phyloP scores from a whole-genome alignment of 2,329 filamentous ascomycete species.

The Pseudonectria foliicola region DNA sequence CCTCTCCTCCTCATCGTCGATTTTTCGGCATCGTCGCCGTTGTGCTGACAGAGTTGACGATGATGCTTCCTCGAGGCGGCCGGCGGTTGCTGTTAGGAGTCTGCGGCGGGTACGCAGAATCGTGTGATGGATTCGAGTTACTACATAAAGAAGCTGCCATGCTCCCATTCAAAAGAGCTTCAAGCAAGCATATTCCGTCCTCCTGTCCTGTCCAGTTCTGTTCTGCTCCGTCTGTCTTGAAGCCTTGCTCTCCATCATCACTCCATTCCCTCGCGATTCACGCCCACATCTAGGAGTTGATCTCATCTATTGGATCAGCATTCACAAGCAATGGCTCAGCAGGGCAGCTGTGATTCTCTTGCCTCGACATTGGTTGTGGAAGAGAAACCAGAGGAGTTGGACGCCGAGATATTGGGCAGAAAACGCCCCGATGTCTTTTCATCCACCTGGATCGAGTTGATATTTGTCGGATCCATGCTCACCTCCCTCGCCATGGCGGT shows the following conservation, averaged over 20 bases:
- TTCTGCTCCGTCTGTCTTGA: too few relatives aligned
- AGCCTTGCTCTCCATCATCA: too few relatives aligned
- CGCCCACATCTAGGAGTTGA: conserved; percentile 1
- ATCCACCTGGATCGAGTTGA: conserved; percentile 44
- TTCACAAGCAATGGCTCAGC: neutral
- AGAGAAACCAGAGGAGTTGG: conserved; percentile 13
- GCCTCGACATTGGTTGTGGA: conserved; percentile 4
- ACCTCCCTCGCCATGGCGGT: conserved; percentile 53
- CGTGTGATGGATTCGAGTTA: too few relatives aligned
- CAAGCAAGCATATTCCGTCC: too few relatives aligned
- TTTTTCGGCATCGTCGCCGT: neutral
- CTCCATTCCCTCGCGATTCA: conserved; percentile 8
- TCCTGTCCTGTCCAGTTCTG: too few relatives aligned
- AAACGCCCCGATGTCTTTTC: conserved; percentile 49
- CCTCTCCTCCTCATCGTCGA: conserved; percentile 2
- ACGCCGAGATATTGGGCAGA: conserved; percentile 51
- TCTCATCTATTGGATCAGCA: neutral
- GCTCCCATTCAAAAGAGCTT: too few relatives aligned
- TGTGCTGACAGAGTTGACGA: neutral
- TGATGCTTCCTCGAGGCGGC: neutral
- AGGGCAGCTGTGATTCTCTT: neutral
- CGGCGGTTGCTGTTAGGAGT: too few relatives aligned
- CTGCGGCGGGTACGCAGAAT: too few relatives aligned
- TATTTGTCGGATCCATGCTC: conserved; percentile 52
- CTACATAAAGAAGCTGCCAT: too few relatives aligned